These are phyloP conservation scores for Phalaenopsis hybrid DNA, from an alignment of 116 monocot species.

Conservation along the genomic window DNA sequence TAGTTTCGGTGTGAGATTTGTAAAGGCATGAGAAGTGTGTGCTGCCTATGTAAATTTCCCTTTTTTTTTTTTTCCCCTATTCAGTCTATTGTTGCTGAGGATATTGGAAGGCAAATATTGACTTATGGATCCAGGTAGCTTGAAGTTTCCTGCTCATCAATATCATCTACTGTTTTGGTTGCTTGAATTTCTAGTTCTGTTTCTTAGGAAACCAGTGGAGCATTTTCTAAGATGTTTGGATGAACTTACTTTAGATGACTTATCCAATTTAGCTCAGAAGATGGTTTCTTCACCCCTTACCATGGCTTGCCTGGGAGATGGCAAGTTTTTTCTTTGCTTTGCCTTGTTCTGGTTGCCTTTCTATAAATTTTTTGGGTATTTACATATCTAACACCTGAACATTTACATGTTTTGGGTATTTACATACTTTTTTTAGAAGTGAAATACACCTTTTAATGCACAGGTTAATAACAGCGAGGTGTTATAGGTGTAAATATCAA, in stretches of 20 bases:
- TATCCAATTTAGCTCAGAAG: conserved; percentile 42
- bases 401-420: too few relatives aligned
- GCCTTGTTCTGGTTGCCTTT: background rate
- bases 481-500: too few relatives aligned
- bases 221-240: conserved; percentile 66
- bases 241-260: conserved; percentile 53
- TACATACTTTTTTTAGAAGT: too few relatives aligned
- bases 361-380: too few relatives aligned
- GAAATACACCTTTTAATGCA: too few relatives aligned
- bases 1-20: too few relatives aligned
- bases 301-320: conserved; percentile 64
- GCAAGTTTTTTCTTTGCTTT: conserved; percentile 19
- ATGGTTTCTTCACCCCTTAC: conserved; percentile 61
- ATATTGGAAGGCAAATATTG: conserved; percentile 79
- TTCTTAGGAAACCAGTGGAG: conserved; percentile 66
- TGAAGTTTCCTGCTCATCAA: background rate
- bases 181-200: background rate
- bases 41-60: background rate
- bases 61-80: conserved; percentile 5
- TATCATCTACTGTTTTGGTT: background rate
- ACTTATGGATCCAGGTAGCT: conserved; percentile 66
- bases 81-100: conserved; percentile 57
- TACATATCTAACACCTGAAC: too few relatives aligned
- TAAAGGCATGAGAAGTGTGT: too few relatives aligned
- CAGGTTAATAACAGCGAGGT: too few relatives aligned